These are phyloP conservation scores for Trifolium repens DNA, from an alignment of 306 rosid species.

Conservation along the genomic window DNA sequence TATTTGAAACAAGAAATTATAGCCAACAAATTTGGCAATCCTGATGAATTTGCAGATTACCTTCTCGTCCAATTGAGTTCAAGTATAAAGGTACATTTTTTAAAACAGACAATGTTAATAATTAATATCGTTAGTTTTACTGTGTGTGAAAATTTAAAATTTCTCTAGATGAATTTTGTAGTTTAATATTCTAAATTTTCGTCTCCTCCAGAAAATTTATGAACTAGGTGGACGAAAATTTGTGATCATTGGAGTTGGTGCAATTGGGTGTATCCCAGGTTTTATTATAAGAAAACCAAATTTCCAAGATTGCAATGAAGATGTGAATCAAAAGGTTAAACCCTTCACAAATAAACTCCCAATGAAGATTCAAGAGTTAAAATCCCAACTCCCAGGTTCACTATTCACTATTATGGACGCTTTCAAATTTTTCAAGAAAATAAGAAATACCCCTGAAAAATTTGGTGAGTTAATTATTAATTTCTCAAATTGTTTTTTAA, in stretches of 20 bases:
- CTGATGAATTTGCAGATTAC: slow-evolving; percentile 34
- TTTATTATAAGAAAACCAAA: not conserved
- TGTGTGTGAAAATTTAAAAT: too few species aligned
- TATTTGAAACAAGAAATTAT: not conserved
- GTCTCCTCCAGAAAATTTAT: slow-evolving; percentile 23
- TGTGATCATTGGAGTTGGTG: slow-evolving; percentile 16
- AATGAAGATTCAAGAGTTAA: not conserved
- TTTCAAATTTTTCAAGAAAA: slow-evolving; percentile 8
- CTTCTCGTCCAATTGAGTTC: slow-evolving; percentile 16
- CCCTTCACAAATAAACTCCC: slow-evolving; percentile 27
- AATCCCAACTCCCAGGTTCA: slow-evolving; percentile 17
- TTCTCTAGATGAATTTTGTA: too few species aligned
- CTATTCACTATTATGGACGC: slow-evolving; percentile 2
- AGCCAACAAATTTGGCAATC: not conserved
- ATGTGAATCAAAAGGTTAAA: slow-evolving; percentile 19
- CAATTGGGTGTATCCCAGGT: slow-evolving; percentile 31
- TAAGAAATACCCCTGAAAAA: slow-evolving; percentile 8
- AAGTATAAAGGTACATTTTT: slow-evolving; percentile 12
- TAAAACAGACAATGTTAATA: too few species aligned
- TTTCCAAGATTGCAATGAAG: slow-evolving; percentile 25
- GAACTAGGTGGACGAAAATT: slow-evolving; percentile 37
- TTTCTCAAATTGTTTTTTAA: not conserved
- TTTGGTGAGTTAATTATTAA: slow-evolving; percentile 20
- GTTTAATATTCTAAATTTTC: too few species aligned
- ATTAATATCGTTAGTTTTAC: too few species aligned